Evolutionary conservation across 352 stramenopile species (phyloP).

Genomic region (Pythium phragmitis): DNA sequence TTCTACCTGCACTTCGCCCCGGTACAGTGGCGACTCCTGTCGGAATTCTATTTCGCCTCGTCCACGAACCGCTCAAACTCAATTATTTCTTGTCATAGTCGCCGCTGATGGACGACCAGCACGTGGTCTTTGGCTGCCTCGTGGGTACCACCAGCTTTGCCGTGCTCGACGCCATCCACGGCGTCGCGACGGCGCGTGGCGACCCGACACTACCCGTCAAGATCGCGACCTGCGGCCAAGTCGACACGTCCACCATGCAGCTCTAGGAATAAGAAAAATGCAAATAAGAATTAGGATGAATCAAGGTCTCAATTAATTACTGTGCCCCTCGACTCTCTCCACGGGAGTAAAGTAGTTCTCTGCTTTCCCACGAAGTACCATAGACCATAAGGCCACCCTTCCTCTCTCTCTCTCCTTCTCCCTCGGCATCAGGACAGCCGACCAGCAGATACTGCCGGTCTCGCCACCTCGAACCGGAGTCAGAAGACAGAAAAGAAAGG

Average conservation of each 20-base stretch:
- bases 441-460: neutral
- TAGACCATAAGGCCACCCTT: neutral
- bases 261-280: conserved; percentile 10
- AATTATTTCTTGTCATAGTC: conserved; percentile 32
- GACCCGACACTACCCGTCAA: conserved; percentile 47
- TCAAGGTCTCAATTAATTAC: neutral
- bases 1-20: conserved; percentile 92
- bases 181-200: conserved; percentile 45
- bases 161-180: conserved; percentile 48
- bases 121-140: conserved; percentile 79
- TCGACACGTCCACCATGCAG: conserved; percentile 28
- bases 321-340: neutral
- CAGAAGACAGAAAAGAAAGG: no score
- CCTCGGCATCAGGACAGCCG: no score
- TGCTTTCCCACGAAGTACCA: neutral
- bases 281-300: conserved; percentile 2
- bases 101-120: conserved; percentile 66
- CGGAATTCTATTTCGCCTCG: neutral
- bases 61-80: neutral
- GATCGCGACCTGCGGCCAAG: conserved; percentile 46
- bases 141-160: conserved; percentile 47
- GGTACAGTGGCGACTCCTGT: conserved; percentile 26
- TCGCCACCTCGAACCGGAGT: no score
- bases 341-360: neutral
- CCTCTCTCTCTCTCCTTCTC: neutral